phyloP scores from a whole-genome alignment of 441 rosid genomes.

The Eruca vesicaria region DNA sequence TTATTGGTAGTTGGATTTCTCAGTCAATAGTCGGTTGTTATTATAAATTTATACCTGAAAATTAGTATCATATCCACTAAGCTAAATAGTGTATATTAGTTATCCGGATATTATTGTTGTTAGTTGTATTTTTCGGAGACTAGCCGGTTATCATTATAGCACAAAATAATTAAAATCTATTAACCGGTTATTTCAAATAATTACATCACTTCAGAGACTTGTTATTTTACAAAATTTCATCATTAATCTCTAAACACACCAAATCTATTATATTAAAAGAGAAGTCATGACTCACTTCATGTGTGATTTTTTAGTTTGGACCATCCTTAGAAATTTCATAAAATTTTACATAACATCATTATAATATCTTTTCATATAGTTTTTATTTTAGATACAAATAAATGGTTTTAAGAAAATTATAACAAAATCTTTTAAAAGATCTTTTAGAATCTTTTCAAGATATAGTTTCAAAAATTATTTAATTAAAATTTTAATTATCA shows the following conservation, averaged over 20 bases:
- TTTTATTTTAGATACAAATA: too few species aligned
- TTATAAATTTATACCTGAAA: not conserved
- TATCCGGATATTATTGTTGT: not conserved
- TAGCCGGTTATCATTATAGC: not conserved
- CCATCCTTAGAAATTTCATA: too few species aligned
- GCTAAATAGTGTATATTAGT: not conserved
- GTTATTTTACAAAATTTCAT: not conserved
- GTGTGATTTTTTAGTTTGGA: too few species aligned
- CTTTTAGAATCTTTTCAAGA: too few species aligned
- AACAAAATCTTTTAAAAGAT: too few species aligned
- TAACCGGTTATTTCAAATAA: not conserved
- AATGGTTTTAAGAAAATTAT: too few species aligned
- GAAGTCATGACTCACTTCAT: too few species aligned
- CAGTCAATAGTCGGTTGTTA: not conserved
- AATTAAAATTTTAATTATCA: too few species aligned
- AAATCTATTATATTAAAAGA: too few species aligned
- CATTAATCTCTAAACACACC: not conserved
- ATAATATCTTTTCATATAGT: too few species aligned
- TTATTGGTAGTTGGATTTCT: not conserved
- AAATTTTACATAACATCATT: too few species aligned
- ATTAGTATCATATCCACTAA: not conserved
- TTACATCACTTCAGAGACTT: not conserved
- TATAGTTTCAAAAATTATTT: too few species aligned
- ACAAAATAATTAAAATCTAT: not conserved
- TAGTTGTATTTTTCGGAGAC: not conserved